Conservation (phyloP, 306 rosid species). For the Nissolia schottii region DNA sequence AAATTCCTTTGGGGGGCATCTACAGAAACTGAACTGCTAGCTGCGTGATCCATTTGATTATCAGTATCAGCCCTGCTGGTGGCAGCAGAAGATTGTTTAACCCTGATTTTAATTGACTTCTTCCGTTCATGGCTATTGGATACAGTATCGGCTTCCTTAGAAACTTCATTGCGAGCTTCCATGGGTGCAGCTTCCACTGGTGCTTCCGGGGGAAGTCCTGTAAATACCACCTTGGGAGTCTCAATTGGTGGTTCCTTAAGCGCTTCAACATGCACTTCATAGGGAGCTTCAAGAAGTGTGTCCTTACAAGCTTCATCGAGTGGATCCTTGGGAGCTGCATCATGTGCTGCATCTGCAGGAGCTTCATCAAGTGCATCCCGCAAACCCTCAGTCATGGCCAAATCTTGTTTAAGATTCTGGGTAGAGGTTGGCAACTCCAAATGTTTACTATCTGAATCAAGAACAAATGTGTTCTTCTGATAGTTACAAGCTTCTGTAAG, state of each 20-base stretch:
- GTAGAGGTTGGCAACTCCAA: conserved; percentile 47
- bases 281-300: not conserved
- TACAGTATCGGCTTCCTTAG: conserved; percentile 58
- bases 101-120: conserved; percentile 70
- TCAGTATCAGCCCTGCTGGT: conserved; percentile 80
- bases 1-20: conserved; percentile 87
- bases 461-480: conserved; percentile 63
- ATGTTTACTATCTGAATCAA: conserved; percentile 60
- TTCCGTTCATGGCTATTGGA: conserved; percentile 64
- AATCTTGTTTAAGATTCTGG: conserved; percentile 37
- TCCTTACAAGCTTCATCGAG: too few relatives aligned
- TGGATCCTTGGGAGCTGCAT: conserved; percentile 22
- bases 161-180: conserved; percentile 37
- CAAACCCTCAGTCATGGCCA: conserved; percentile 35
- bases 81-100: conserved; percentile 77
- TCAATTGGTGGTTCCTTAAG: not conserved
- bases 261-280: not conserved
- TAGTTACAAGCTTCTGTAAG: conserved; percentile 60
- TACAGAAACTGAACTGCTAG: conserved; percentile 90
- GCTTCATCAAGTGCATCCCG: conserved; percentile 30
- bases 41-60: conserved; percentile 64
- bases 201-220: not conserved
- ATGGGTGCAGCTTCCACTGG: conserved; percentile 29
- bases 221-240: not conserved
- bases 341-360: conserved; percentile 18